Evolutionary conservation across 2,329 filamentous ascomycete species (phyloP), one percentile per base, ranked within the genome.

Genomic region (Sphaerulina musiva): DNA sequence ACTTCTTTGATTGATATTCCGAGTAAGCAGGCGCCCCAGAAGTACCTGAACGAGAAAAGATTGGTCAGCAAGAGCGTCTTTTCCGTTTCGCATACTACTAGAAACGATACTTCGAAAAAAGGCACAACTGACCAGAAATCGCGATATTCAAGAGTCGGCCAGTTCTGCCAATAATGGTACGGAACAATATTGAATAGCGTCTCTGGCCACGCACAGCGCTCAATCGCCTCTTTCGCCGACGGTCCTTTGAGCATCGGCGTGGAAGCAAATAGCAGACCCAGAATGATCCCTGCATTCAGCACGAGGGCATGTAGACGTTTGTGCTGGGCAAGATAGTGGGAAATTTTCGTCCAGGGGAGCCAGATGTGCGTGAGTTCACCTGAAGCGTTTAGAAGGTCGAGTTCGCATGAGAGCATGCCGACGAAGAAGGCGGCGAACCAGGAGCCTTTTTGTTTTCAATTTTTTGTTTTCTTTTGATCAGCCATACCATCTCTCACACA

Each of bases 371-470:
- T 41, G 4, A 44, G 43, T 20, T 52, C 48, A 20, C 46, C 44
- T 17, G 46, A 69, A 1, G 77, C 74, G 6, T 76, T 74, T 4
- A 84, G 73, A 2, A 80, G 63, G 59, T 85, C 82, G 34, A 85
- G 66, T 54, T 85, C 80, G 65, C 77, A 78, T 6, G 83, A 73
- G 3, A 84, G 66, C 78, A 84, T 81, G 14, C 83, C 83, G 0
- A 76, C 69, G n/a, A 79, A 68, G 63, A 85, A 85, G 64, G 82
- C 72, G 10, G 81, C 74, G 59, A 78, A 79, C 62, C 80, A 81
- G 69, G 77, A 81, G 17, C 81, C 83, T 66, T 48, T 29, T 29
- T 20, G n/a, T 31, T 20, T 20, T 20, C 20, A 2, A 20, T 20
- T 20, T 20, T 20, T 20, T 20, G 3, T 20, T 20, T 2, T 20